Evolutionary conservation across 768 basidiomycete species (phyloP), one percentile per base, ranked within the genome.

Genomic region (Lactarius sp.): DNA sequence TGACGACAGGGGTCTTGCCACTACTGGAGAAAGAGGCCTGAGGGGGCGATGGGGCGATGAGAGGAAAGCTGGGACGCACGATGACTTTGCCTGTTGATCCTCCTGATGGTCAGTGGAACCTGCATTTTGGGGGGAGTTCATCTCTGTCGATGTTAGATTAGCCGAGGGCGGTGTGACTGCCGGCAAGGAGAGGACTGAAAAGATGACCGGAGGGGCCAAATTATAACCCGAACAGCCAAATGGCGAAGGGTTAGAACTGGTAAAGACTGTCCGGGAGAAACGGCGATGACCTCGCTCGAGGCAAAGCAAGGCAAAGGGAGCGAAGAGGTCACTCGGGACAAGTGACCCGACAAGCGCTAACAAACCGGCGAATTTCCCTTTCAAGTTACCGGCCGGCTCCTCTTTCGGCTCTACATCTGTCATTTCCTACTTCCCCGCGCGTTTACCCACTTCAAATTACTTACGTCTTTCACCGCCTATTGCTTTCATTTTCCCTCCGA

Each of bases 1-100:
- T 73, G 41, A 79, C 73, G 50, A 83, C 75, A 37, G 81, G 78
- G 22, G 73, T 62, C 69, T 80, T 81, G 56, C 76, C 69, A 44
- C 79, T 80, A 64, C 39, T 34, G 27, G 41, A 46, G 6, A 33
- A 39, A 46, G 46, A 22, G 51, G 13, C 14, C 10, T 49, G 33
- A 60, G 49, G 22, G 13, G 55, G 44, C 27, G 56, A 10, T 34
- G 36, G 34, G 39, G 10, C 12, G 22, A 39, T 1, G 39, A 56
- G 18, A 37, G 41, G 34, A 7, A 27, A 50, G 44, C n/a, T 2
- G 20, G 1, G 27, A 49, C 63, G 14, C 51, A 65, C 64, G 66
- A 66, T 5, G 66, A 67, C 54, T 66, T 66, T 59, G 62, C 46
- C n/a, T 67, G 55, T 42, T 66, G 61, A 46, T 65, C 63, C 27